These are phyloP conservation scores for Sporisorium reilianum DNA, from an alignment of 1,284 basidiomycete genomes.

Conservation along the genomic window DNA sequence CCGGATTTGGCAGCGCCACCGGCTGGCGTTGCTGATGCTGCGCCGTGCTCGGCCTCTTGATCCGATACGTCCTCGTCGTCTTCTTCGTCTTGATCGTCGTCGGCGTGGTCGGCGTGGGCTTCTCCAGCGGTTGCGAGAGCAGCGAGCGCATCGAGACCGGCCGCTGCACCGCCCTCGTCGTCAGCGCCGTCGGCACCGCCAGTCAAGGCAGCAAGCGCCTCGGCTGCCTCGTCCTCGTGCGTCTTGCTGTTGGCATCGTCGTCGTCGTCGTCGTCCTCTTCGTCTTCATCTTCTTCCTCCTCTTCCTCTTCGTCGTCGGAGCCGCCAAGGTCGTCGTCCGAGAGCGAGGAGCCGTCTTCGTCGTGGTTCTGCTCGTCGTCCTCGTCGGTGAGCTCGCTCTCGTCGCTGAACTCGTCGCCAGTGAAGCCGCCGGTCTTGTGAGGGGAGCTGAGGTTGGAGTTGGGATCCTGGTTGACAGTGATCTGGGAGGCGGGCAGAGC, in stretches of 20 bases:
- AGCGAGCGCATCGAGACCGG: conserved; percentile 60
- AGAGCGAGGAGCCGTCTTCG: conserved; percentile 44
- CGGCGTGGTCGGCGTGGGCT: conserved; percentile 21
- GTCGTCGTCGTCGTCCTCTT: conserved; percentile 42
- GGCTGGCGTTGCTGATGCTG: conserved; percentile 5
- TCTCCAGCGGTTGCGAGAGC: conserved; percentile 52
- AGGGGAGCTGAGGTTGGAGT: conserved; percentile 49
- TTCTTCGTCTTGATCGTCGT: conserved; percentile 42
- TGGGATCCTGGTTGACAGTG: conserved; percentile 34
- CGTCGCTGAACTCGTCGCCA: conserved; percentile 58
- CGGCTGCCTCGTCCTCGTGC: conserved; percentile 58
- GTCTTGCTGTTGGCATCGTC: conserved; percentile 31
- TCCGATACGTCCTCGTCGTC: conserved; percentile 41
- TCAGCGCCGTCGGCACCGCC: conserved; percentile 32
- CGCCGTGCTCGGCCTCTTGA: conserved; percentile 24
- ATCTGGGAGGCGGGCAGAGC: conserved; percentile 30
- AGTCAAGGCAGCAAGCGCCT: conserved; percentile 56
- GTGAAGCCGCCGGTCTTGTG: conserved; percentile 53
- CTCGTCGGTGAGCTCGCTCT: conserved; percentile 61
- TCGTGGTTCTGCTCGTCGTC: conserved; percentile 51
- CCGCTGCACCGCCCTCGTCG: conserved; percentile 32
- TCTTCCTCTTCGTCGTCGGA: conserved; percentile 50
- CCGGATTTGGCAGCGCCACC: conserved; percentile 23
- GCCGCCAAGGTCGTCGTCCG: conserved; percentile 48
- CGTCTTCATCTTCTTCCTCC: conserved; percentile 27